Evolutionary conservation across 2,329 filamentous ascomycete genomes (phyloP), one percentile per base, ranked within the genome.

Genomic region (Exophiala mesophila): DNA sequence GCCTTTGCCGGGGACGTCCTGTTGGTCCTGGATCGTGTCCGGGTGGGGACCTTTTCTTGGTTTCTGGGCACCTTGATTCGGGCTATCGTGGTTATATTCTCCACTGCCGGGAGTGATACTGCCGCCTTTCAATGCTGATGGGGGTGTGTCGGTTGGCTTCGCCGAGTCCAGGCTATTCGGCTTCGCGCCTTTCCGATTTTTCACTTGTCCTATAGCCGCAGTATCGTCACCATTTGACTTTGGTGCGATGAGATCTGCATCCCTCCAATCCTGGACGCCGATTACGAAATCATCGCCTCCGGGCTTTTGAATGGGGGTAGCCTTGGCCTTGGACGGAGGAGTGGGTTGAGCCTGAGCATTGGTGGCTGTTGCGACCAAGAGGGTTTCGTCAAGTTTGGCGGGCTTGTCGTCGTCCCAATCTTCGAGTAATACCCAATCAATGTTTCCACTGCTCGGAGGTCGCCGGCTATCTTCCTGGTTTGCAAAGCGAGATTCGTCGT

Each of bases 221-320:
- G 19, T 21, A 16, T 39, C 36, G 15, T 26, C 49, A 24, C 52
- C 45, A 10, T 48, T 46, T 8, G 41, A 38, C 30, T 51, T 63
- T 28, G 66, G 60, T 2, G 71, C 72, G 16, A 87, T 69, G 13
- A 88, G 67, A 59, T 88, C 85, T 4, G 85, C 83, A 60, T 92
- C 86, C 53, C 85, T 77, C 86, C 86, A 90, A 59, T 92, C 86
- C 53, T 92, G 84, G 9, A 88, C 80, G n/a, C 85, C 86, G 55
- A 90, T 89, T 32, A 85, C 74, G 59, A 89, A 90, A 43, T 74
- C 77, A 59, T 88, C 82, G 34, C 69, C 60, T 13, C 45, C 50
- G 16, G 23, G 18, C 8, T 39, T 26, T 32, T 39, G 41, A 4
- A 45, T 36, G 18, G 19, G 39, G 23, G 66, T 65, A 8, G 54